Conservation (phyloP, 352 stramenopile genomes). For the Globisporangium alternatum region DNA sequence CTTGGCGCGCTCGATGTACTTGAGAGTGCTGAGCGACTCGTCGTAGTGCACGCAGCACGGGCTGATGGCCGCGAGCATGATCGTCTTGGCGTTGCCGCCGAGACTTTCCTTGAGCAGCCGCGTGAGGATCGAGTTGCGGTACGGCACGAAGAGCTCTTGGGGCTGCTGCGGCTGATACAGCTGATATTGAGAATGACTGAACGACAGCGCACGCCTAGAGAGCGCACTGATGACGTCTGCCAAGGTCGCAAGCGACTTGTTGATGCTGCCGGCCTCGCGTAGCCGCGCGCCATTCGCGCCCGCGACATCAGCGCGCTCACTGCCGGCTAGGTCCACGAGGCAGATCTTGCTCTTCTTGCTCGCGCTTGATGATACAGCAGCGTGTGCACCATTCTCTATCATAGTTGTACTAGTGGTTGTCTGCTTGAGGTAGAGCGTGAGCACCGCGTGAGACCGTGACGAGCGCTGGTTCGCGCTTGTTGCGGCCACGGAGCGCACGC, state of each 20-base stretch:
- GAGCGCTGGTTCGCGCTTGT: slow-evolving; percentile 47
- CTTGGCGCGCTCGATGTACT: slow-evolving; percentile 74
- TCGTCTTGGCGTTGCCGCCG: slow-evolving; percentile 74
- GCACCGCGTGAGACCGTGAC: slow-evolving; percentile 60
- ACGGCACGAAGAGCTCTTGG: slow-evolving; percentile 67
- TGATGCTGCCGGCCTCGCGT: slow-evolving; percentile 77
- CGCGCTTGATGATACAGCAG: background rate
- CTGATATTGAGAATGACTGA: background rate
- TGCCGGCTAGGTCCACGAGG: slow-evolving; percentile 71
- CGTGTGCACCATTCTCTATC: slow-evolving; percentile 6
- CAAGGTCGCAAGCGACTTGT: slow-evolving; percentile 79
- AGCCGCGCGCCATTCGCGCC: slow-evolving; percentile 45
- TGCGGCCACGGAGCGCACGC: slow-evolving; percentile 45
- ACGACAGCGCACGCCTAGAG: slow-evolving; percentile 29
- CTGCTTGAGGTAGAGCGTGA: slow-evolving; percentile 59
- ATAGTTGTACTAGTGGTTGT: background rate
- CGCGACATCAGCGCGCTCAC: slow-evolving; percentile 55
- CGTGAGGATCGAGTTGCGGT: slow-evolving; percentile 88
- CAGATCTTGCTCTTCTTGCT: slow-evolving; percentile 63
- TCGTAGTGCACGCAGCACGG: slow-evolving; percentile 84
- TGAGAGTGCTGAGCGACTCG: slow-evolving; percentile 83
- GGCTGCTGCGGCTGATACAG: slow-evolving; percentile 7
- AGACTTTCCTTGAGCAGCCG: slow-evolving; percentile 77
- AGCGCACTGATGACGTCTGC: slow-evolving; percentile 82
- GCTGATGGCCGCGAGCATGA: slow-evolving; percentile 88